Evolutionary conservation across 2,329 filamentous ascomycete species (phyloP), one percentile per base, ranked within the genome.

Genomic region (Davidsoniella eucalypti): DNA sequence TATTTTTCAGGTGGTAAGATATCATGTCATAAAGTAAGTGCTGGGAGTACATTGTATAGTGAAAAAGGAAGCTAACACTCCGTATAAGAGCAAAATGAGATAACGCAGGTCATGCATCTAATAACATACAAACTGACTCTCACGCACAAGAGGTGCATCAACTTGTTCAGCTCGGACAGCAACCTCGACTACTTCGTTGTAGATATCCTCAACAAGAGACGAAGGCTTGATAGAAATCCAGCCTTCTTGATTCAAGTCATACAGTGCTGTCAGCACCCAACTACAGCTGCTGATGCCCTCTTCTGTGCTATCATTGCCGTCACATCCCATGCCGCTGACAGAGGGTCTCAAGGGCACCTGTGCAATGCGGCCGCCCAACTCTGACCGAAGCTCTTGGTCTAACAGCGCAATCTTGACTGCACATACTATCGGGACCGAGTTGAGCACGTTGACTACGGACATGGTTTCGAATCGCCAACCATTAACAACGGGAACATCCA

Each of bases 231-330:
- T 50, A 5, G 42, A 44, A 21, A 53, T 53, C 51, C 51, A 53
- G 18, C 51, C 51, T 36, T 53, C 51, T 25, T 50, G 44, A 42
- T 53, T 38, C 33, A 53, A 29, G 12, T 50, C 51, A 26, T 50
- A 37, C 33, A 53, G 38, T 4, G 40, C 47, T 33, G 41, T 41
- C 29, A 53, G 42, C 8, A 47, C 26, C 51, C 51, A 53, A 38
- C 44, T 45, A 43, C 51, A 53, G 38, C 47, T 50, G 38, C 51
- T 53, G 4, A 53, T 33, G 17, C 51, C 51, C 8, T 44, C 42
- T 33, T 50, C 44, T 5, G 47, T 40, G 29, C 26, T 40, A 17
- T 53, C 51, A 37, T 53, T 53, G 6, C 51, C 51, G n/a, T 48
- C 47, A 3, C 38, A 47, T 1, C 51, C 51, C 1, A 25, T 18